Conservation (phyloP, 208 protist species). For the Histomonas meleagridis region DNA sequence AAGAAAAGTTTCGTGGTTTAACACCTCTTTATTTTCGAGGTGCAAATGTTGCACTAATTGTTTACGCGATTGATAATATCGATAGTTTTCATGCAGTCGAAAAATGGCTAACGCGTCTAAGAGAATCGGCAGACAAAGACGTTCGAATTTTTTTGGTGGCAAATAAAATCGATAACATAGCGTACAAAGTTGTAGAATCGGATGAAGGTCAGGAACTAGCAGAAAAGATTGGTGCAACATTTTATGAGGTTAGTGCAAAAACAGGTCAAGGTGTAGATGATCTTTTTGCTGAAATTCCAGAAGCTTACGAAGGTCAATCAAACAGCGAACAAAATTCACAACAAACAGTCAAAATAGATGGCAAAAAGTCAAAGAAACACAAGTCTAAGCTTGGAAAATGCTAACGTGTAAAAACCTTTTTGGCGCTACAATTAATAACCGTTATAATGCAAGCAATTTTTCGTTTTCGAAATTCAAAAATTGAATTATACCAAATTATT, state of each 20-base stretch:
- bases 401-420: too few relatives aligned
- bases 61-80: neutral
- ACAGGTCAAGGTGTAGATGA: neutral
- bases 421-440: too few relatives aligned
- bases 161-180: neutral
- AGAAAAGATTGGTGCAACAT: neutral
- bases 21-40: neutral
- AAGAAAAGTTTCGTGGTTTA: constrained; percentile 1
- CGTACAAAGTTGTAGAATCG: neutral
- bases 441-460: too few relatives aligned
- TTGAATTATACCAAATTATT: too few relatives aligned
- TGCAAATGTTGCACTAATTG: neutral
- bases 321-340: too few relatives aligned
- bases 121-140: neutral
- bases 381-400: too few relatives aligned
- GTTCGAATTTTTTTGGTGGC: neutral
- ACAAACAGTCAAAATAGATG: too few relatives aligned
- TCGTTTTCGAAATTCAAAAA: too few relatives aligned
- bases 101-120: neutral
- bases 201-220: neutral
- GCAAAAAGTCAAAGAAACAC: too few relatives aligned
- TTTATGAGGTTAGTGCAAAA: neutral
- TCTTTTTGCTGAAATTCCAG: neutral
- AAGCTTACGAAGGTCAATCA: too few relatives aligned
- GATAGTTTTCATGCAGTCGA: neutral